Evolutionary conservation across 768 basidiomycete genomes (phyloP).

Genomic region (Lactarius hengduanensis): DNA sequence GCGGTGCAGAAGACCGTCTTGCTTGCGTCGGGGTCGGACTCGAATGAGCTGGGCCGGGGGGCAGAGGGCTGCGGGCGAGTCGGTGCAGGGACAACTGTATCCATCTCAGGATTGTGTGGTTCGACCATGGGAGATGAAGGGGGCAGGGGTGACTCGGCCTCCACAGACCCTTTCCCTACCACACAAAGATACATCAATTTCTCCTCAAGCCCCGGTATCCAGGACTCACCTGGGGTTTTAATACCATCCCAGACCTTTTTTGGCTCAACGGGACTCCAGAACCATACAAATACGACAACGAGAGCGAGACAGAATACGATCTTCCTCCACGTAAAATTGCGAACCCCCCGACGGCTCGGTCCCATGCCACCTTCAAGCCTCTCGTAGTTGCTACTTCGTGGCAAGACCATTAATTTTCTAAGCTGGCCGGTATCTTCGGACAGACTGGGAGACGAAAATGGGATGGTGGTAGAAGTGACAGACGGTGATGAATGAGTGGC

Average conservation of each 20-base stretch:
- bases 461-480: background rate
- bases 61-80: slow-evolving; percentile 4
- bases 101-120: slow-evolving; percentile 14
- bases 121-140: slow-evolving; percentile 7
- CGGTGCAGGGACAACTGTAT: background rate
- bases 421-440: background rate
- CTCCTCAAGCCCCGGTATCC: background rate
- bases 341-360: slow-evolving; percentile 37
- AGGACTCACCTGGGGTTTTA: slow-evolving; percentile 33
- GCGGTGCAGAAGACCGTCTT: slow-evolving; percentile 70
- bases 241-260: slow-evolving; percentile 29
- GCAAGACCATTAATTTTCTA: slow-evolving; percentile 33
- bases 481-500: background rate
- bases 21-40: slow-evolving; percentile 70
- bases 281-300: slow-evolving; percentile 60
- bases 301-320: slow-evolving; percentile 57
- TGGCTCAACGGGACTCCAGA: slow-evolving; percentile 55
- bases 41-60: slow-evolving; percentile 53
- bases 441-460: slow-evolving; percentile 6
- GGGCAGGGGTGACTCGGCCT: slow-evolving; percentile 1
- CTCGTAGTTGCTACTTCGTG: slow-evolving; percentile 52
- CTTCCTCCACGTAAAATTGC: slow-evolving; percentile 59
- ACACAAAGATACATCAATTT: background rate
- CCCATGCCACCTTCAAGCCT: slow-evolving; percentile 63
- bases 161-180: slow-evolving; percentile 10